Evolutionary conservation across 225 moss, liverwort and hornwort genomes (phyloP).

Genomic region (Climacium dendroides): DNA sequence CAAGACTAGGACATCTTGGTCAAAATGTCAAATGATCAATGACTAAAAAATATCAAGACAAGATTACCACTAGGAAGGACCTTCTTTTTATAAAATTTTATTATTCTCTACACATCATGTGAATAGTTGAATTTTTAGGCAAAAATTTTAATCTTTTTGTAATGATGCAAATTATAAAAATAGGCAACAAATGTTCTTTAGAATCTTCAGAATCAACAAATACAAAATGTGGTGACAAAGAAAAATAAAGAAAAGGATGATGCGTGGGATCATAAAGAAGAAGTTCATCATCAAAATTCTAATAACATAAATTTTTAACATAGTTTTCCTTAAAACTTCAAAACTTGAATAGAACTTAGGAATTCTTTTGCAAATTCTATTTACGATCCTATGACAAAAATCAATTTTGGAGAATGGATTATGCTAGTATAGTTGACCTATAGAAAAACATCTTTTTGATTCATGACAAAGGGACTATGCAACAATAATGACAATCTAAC

Average conservation of each 20-base stretch:
- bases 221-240: neutral
- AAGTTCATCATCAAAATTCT: neutral
- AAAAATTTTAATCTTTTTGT: neutral
- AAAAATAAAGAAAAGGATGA: neutral
- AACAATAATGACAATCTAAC: neutral
- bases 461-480: neutral
- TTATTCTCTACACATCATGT: neutral
- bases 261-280: neutral
- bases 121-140: neutral
- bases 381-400: neutral
- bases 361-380: neutral
- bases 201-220: too few relatives aligned
- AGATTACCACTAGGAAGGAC: neutral
- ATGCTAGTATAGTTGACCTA: neutral
- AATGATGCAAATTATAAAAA: neutral
- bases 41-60: neutral
- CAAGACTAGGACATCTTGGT: neutral
- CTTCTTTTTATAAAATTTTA: neutral
- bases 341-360: neutral
- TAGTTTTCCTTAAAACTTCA: neutral
- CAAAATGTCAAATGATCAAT: neutral
- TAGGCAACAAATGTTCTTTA: neutral
- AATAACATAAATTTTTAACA: neutral
- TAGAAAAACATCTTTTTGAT: neutral
- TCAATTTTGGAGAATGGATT: accelerated